Percentiles rank a stretch among this genome's conserved stretches.
These are phyloP conservation scores for Geosmithia putterillii DNA, from an alignment of 2,329 filamentous ascomycete genomes.

Conservation along the genomic window DNA sequence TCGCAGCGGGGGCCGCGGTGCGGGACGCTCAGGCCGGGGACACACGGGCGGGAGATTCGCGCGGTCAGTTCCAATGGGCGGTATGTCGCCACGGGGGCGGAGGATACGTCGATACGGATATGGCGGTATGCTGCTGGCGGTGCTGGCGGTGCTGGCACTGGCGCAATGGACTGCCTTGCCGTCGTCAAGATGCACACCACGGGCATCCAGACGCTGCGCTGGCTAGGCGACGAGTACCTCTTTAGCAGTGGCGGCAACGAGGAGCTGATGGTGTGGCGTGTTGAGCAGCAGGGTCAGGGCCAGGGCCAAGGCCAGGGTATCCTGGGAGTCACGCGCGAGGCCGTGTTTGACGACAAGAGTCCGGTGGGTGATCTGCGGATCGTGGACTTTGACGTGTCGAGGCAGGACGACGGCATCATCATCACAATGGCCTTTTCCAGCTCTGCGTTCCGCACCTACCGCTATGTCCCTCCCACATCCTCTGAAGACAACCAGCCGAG, in stretches of 20 bases:
- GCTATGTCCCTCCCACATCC: conserved; percentile 24
- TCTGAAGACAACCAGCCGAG: too few relatives aligned
- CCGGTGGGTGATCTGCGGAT: conserved; percentile 60
- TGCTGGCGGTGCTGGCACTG: not conserved
- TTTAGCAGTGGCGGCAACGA: conserved; percentile 82
- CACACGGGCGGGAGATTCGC: conserved; percentile 76
- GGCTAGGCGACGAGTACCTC: conserved; percentile 57
- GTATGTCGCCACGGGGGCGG: conserved; percentile 55
- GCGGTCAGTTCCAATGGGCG: conserved; percentile 29
- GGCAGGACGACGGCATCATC: conserved; percentile 25
- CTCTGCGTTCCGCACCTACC: conserved; percentile 57
- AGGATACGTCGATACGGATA: conserved; percentile 63
- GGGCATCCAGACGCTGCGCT: conserved; percentile 71
- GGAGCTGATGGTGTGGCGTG: conserved; percentile 78
- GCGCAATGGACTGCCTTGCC: conserved; percentile 36
- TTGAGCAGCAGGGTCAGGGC: conserved; percentile 38
- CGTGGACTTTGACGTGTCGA: conserved; percentile 58
- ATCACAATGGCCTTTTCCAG: conserved; percentile 74
- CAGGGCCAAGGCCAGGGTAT: conserved; percentile 19
- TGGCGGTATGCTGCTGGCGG: conserved; percentile 41
- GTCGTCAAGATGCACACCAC: conserved; percentile 68
- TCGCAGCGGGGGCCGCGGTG: conserved; percentile 23
- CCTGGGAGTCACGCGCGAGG: conserved; percentile 45
- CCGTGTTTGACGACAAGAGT: conserved; percentile 36
- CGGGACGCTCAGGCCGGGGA: conserved; percentile 50